Evolutionary conservation across 345 rosid species (phyloP), one percentile per base, ranked within the genome.

Genomic region (Luvunga scandens): DNA sequence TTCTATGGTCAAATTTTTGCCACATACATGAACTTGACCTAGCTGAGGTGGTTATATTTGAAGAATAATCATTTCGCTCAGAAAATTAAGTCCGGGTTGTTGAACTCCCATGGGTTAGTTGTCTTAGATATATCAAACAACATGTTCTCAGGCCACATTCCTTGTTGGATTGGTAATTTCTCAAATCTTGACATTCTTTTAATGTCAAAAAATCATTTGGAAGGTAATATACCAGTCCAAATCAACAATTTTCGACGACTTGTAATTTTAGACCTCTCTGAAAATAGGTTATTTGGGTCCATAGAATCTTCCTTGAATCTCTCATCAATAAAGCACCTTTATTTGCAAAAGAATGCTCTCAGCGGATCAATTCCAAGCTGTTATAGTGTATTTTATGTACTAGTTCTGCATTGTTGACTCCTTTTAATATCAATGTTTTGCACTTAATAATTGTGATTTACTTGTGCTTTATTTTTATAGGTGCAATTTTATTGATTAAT

Each of bases 201-300:
- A 6, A 31, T 66, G 50, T 36, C 71, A 36, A 36, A 22, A 21
- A 66, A 66, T 36, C 1, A 0, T 9, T 66, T 36, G 28, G 71
- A 66, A 36, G 71, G 71, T 21, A 9, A 9, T 0, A 22, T 66
- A 9, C 71, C 71, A 1, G 1, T 1, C 9, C 28, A 66, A 10
- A 7, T 36, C 2, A 34, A 22, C 1, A 34, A 22, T 4, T 42
- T 36, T 10, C 1, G 13, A 33, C 4, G 2, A 1, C 48, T 36
- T 30, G 0, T 0, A 1, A 0, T 30, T 14, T 14, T 63, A 16
- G 38, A 63, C 5, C 2, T 63, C 0, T 63, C 67, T 2, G 67
- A 63, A 16, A 63, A 63, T 30, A 63, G 9, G 7, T 63, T 63
- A 3, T 63, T 7, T 30, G 38, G 38, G 21, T 28, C n/a, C 38